Conservation (phyloP, 2,329 filamentous ascomycete genomes). For the Verticillium longisporum region DNA sequence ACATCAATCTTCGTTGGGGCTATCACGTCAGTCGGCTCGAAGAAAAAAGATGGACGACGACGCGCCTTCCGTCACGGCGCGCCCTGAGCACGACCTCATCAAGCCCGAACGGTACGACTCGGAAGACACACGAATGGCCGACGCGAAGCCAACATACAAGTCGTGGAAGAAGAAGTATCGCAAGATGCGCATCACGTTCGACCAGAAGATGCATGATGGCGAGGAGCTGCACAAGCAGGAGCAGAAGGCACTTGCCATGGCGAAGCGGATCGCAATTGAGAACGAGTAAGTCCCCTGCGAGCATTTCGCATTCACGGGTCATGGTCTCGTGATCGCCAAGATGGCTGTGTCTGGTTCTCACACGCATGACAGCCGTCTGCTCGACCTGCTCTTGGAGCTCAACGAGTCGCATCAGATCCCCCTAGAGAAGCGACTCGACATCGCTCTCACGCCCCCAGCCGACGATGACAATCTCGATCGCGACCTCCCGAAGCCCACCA, state of each 20-base stretch:
- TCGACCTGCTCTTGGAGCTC: conserved; percentile 83
- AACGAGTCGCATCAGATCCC: conserved; percentile 79
- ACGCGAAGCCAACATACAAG: conserved; percentile 50
- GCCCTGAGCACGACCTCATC: conserved; percentile 19
- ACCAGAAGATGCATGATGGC: conserved; percentile 70
- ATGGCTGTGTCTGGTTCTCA: not conserved
- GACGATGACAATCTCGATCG: conserved; percentile 27
- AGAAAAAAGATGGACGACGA: conserved; percentile 20
- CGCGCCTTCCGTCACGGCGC: conserved; percentile 10
- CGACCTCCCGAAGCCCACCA: conserved; percentile 33
- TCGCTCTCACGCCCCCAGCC: conserved; percentile 44
- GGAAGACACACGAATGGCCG: conserved; percentile 25
- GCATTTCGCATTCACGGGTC: too few relatives aligned
- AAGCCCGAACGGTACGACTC: conserved; percentile 34
- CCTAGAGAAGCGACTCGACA: conserved; percentile 65
- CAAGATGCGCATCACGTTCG: conserved; percentile 78
- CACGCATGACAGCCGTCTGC: conserved; percentile 58
- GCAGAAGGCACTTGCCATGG: conserved; percentile 71
- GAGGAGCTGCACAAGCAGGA: conserved; percentile 78
- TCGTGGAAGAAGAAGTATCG: conserved; percentile 91
- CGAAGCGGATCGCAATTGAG: conserved; percentile 78
- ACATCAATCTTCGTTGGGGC: not conserved
- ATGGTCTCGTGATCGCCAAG: too few relatives aligned
- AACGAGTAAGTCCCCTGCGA: conserved; percentile 68
- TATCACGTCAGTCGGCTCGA: not conserved